A percentile compares a stretch with the other conserved stretches of the same genome.
Conservation (phyloP, 768 basidiomycete genomes). For the Omphalotus guepiniiformis region DNA sequence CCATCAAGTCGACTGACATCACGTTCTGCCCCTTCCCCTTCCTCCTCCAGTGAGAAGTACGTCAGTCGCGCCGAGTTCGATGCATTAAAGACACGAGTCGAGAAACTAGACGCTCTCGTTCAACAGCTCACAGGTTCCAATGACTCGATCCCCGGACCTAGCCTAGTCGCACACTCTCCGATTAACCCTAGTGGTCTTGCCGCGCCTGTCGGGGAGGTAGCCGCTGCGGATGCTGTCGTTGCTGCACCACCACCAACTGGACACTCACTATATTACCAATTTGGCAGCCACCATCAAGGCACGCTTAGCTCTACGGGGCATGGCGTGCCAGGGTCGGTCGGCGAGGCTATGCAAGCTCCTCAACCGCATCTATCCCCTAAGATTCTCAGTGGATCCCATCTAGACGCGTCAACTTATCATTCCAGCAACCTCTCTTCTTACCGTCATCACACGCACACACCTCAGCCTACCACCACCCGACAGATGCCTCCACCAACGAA, state of each 20-base stretch:
- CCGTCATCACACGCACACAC: too few species aligned
- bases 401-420: neutral
- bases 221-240: neutral
- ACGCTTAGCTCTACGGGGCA: constrained; percentile 8
- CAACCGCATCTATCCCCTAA: neutral
- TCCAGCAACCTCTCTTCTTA: neutral
- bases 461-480: neutral
- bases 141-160: constrained; percentile 15
- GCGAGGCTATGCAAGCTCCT: neutral
- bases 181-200: neutral
- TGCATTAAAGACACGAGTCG: constrained; percentile 62
- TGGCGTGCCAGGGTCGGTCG: neutral
- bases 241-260: neutral
- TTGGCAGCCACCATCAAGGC: neutral
- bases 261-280: constrained; percentile 4
- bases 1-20: constrained; percentile 5
- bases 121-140: constrained; percentile 31
- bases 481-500: constrained; percentile 1
- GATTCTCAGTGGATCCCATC: neutral
- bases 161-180: neutral
- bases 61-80: constrained; percentile 76
- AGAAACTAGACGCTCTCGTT: constrained; percentile 55
- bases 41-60: constrained; percentile 62
- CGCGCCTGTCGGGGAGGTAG: too few species aligned
- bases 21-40: constrained; percentile 10